Conservation (phyloP, 441 rosid genomes). For the Mallotus japonicus region DNA sequence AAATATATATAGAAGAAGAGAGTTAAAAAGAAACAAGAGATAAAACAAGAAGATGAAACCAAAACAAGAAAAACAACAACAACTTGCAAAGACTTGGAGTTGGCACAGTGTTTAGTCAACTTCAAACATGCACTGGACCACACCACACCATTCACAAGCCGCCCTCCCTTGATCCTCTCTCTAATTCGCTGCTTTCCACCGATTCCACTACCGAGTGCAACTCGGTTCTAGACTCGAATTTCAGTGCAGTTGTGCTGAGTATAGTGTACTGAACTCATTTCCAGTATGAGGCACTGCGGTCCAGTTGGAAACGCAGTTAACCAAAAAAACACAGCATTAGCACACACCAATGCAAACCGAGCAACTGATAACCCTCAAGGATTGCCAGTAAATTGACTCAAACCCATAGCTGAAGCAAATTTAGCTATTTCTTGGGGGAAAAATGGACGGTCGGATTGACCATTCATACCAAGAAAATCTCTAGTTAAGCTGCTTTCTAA, state of each 20-base stretch:
- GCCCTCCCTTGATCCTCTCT: background rate
- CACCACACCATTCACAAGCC: slow-evolving; percentile 26
- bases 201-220: slow-evolving; percentile 12
- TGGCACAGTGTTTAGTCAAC: slow-evolving; percentile 35
- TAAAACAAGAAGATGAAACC: slow-evolving; percentile 23
- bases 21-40: background rate
- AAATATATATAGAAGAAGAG: slow-evolving; percentile 14
- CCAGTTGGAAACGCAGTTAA: no score
- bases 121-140: slow-evolving; percentile 36
- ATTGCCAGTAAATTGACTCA: slow-evolving; percentile 37
- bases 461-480: slow-evolving; percentile 59
- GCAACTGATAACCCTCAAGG: slow-evolving; percentile 6
- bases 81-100: slow-evolving; percentile 39
- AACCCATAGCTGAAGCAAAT: slow-evolving; percentile 57
- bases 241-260: no score
- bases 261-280: no score
- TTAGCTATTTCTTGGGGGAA: slow-evolving; percentile 67
- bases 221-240: slow-evolving; percentile 20
- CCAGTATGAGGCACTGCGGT: no score
- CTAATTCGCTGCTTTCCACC: background rate
- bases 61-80: slow-evolving; percentile 21
- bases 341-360: background rate
- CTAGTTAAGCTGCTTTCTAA: slow-evolving; percentile 41
- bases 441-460: slow-evolving; percentile 46
- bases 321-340: no score